Conservation (phyloP, 495 filamentous ascomycete genomes). For the Clohesyomyces aquaticus region DNA sequence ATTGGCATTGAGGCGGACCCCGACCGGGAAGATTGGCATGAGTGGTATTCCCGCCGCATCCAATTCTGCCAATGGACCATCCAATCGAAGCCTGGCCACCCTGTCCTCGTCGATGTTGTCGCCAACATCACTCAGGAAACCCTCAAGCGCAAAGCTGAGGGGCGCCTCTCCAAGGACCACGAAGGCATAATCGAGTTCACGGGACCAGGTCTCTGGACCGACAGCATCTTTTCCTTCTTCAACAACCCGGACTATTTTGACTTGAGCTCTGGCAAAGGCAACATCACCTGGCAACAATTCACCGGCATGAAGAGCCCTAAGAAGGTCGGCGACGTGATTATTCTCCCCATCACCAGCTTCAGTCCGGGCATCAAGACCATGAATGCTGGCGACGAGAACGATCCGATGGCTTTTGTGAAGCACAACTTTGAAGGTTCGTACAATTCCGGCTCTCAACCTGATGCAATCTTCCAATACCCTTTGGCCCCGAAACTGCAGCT, state of each 20-base stretch:
- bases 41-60: slow-evolving; percentile 94
- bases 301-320: slow-evolving; percentile 79
- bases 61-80: slow-evolving; percentile 99
- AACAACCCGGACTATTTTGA: slow-evolving; percentile 91
- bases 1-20: slow-evolving; percentile 97
- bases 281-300: slow-evolving; percentile 86
- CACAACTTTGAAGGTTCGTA: slow-evolving; percentile 89
- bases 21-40: slow-evolving; percentile 85
- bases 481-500: background rate
- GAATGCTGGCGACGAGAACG: slow-evolving; percentile 85
- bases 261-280: slow-evolving; percentile 67
- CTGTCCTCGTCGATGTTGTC: slow-evolving; percentile 85
- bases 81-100: slow-evolving; percentile 91
- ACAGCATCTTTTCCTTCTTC: slow-evolving; percentile 87
- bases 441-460: slow-evolving; percentile 37
- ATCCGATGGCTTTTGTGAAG: slow-evolving; percentile 97
- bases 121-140: slow-evolving; percentile 82
- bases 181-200: slow-evolving; percentile 95
- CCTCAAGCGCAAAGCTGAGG: slow-evolving; percentile 71
- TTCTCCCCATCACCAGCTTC: slow-evolving; percentile 95
- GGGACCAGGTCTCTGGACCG: slow-evolving; percentile 93
- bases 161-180: slow-evolving; percentile 65
- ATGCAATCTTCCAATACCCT: slow-evolving; percentile 6
- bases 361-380: slow-evolving; percentile 93
- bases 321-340: slow-evolving; percentile 91